Evolutionary conservation across 2,329 filamentous ascomycete genomes (phyloP), one percentile per base, ranked within the genome.

Genomic region (Ceratocystis lukuohia): DNA sequence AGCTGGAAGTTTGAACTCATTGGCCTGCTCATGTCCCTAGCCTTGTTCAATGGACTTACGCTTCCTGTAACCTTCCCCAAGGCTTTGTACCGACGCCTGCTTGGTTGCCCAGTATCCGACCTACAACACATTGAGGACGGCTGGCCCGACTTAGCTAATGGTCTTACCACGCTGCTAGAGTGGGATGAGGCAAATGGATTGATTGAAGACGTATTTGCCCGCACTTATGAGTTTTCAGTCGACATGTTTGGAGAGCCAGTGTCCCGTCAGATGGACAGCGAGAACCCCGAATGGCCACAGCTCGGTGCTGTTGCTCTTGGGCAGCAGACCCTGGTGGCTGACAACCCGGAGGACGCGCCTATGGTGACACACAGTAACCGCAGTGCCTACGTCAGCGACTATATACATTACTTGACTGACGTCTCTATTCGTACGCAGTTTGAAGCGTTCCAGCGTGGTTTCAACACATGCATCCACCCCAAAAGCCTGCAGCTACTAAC

Each of bases 11-110:
- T 89, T 71, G 91, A 97, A 74, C 82, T 97, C 22, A 80, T 96
- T 41, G 94, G 94, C 0, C 76, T 96, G 10, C 77, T 97, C n/a
- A 81, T 96, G 69, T 95, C 89, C 0, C 80, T 99, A 20, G 94
- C 94, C 4, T 78, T 97, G 3, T 96, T 94, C 76, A 99, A 99
- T 70, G 93, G 93, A 1, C 80, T 97, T 28, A 96, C 92, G 0
- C 79, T 99, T 0, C 94, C 94, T 0, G 82, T 97, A 53, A 96
- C 88, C 1, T 94, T 99, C 68, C 94, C 94, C 0, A 82, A 84
- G 67, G 89, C 87, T 0, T 81, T 99, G 2, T 99, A 99, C 75
- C 82, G 85, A 65, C 89, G 89, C 70, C 80, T 97, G 0, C 79
- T 96, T 0, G 84, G 83, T 7, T 79, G 87, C 67, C 84, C 86